Conservation (phyloP, 441 rosid species). For the Erodium trifolium region DNA sequence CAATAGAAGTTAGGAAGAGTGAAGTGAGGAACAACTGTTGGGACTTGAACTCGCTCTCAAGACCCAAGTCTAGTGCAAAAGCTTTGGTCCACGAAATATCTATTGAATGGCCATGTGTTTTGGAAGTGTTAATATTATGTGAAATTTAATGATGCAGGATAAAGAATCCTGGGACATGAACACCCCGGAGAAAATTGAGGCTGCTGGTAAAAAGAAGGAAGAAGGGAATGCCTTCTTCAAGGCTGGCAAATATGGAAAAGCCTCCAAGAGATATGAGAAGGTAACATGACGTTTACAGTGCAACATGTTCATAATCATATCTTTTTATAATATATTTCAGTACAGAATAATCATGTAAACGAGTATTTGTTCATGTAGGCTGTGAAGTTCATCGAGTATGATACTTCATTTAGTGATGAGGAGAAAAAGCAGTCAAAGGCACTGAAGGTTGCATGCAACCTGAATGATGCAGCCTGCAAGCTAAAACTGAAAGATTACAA, state of each 20-base stretch:
- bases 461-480: slow-evolving; percentile 6
- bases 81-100: no score
- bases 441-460: slow-evolving; percentile 4
- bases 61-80: no score
- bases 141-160: no score
- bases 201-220: slow-evolving; percentile 75
- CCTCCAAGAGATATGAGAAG: slow-evolving; percentile 77
- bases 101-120: no score
- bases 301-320: background rate
- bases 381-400: background rate
- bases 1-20: no score
- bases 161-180: background rate
- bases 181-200: slow-evolving; percentile 56
- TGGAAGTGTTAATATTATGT: no score
- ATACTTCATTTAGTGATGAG: background rate
- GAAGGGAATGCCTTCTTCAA: slow-evolving; percentile 66
- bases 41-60: no score
- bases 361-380: background rate
- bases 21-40: no score
- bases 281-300: slow-evolving; percentile 17
- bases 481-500: slow-evolving; percentile 3
- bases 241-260: slow-evolving; percentile 54
- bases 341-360: no score
- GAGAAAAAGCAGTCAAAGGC: slow-evolving; percentile 3
- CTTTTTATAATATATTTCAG: background rate